Evolutionary conservation across 1,284 basidiomycete species (phyloP).

Genomic region (Cerioporus squamosus): DNA sequence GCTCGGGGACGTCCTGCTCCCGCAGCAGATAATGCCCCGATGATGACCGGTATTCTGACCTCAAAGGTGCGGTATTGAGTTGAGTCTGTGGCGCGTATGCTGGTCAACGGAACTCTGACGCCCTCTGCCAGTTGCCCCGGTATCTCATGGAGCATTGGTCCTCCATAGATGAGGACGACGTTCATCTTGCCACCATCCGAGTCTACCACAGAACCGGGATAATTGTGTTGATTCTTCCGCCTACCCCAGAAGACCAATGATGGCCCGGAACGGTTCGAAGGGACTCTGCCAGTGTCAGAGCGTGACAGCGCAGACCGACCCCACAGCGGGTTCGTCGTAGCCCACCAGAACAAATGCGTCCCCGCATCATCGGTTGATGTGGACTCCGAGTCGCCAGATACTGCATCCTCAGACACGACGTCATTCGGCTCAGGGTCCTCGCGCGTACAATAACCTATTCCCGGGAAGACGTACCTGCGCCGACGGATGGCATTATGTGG

Average conservation of each 20-base stretch:
- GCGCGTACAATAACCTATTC: too few relatives aligned
- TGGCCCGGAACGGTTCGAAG: constrained; percentile 49
- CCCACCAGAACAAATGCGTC: constrained; percentile 47
- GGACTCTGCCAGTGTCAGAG: constrained; percentile 29
- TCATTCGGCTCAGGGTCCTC: too few relatives aligned
- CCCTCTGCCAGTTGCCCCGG: constrained; percentile 58
- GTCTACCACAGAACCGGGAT: constrained; percentile 56
- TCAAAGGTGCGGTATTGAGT: too few relatives aligned
- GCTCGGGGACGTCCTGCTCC: too few relatives aligned
- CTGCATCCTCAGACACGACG: too few relatives aligned
- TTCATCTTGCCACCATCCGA: constrained; percentile 74
- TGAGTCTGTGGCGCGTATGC: too few relatives aligned
- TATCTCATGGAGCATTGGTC: constrained; percentile 74
- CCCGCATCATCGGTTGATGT: too few relatives aligned
- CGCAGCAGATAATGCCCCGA: too few relatives aligned
- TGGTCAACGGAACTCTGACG: neutral
- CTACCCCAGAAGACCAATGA: constrained; percentile 29
- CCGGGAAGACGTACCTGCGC: too few relatives aligned
- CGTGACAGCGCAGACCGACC: neutral
- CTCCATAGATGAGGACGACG: constrained; percentile 57
- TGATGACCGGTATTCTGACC: too few relatives aligned
- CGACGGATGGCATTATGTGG: too few relatives aligned
- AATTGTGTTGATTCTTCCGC: neutral
- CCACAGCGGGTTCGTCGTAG: constrained; percentile 74
- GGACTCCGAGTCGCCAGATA: too few relatives aligned